Evolutionary conservation across 2,329 filamentous ascomycete species (phyloP), one percentile per base, ranked within the genome.

Genomic region (Beauveria bassiana): DNA sequence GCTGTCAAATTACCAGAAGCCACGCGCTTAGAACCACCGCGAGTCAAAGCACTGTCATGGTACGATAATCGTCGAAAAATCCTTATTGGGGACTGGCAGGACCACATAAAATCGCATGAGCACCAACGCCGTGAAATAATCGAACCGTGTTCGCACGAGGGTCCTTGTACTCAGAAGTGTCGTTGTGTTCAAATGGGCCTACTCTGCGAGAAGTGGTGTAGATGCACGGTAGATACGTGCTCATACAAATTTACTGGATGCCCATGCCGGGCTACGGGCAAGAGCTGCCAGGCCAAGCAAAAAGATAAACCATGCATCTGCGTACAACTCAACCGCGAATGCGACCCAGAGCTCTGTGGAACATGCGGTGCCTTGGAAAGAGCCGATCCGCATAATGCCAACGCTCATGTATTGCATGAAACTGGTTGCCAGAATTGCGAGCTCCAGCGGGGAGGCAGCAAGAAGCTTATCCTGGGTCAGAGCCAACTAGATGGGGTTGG

Each of bases 321-420:
- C 68, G 78, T 86, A 22, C 79, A 83, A 67, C 79, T 91, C 58
- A 88, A 90, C 66, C 83, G 91, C 45, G 91, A 96, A 74, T 96
- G 91, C 69, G 91, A 95, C 67, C 86, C 90, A 2, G 85, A 88
- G 62, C 78, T 93, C 14, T 96, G 91, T 68, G 80, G 80, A 18
- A 79, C 77, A 9, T 95, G 91, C 66, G 90, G 90, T 31, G 88
- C 87, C 0, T 70, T 77, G 12, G 84, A 90, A 62, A 81, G 89
- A 2, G 81, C 90, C 3, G 85, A 93, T 68, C 88, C 88, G 0
- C 73, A 78, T n/a, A 87, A 90, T 66, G 81, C 82, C 6, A 79
- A 87, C 57, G 76, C 87, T 52, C 80, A 86, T 14, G 72, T 74
- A 1, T 71, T 89, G 5, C 78, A 84, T 63, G 71, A 78, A 2